A percentile compares a stretch with the other conserved stretches of the same genome.
Conservation (phyloP, 2,329 filamentous ascomycete genomes). For the Cladophialophora psammophila region DNA sequence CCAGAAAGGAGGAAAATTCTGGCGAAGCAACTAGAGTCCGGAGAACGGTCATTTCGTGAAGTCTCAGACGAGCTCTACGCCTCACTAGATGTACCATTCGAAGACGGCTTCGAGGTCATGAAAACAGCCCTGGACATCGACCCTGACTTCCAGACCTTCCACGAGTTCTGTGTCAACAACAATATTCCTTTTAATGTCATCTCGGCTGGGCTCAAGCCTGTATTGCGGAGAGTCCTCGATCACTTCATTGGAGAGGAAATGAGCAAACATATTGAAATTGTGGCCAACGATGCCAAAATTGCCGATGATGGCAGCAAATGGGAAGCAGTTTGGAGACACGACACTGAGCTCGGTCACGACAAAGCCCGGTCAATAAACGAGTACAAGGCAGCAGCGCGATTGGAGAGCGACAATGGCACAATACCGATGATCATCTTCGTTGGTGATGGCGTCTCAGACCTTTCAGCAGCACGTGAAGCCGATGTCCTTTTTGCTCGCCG, state of each 20-base stretch:
- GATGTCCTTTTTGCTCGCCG: conserved; percentile 72
- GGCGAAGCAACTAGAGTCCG: conserved; percentile 69
- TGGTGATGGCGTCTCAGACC: conserved; percentile 72
- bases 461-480: conserved; percentile 70
- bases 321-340: conserved; percentile 73
- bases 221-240: conserved; percentile 68
- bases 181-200: conserved; percentile 74
- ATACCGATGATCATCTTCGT: conserved; percentile 74
- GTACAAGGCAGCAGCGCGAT: conserved; percentile 62
- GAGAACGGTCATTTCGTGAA: conserved; percentile 71
- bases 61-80: conserved; percentile 77
- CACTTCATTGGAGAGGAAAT: conserved; percentile 69
- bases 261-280: conserved; percentile 68
- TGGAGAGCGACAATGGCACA: conserved; percentile 65
- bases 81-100: conserved; percentile 70
- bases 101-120: conserved; percentile 72
- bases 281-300: conserved; percentile 72
- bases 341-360: conserved; percentile 70
- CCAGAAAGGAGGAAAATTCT: conserved; percentile 62
- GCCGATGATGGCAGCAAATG: conserved; percentile 63
- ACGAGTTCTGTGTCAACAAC: conserved; percentile 69
- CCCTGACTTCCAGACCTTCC: conserved; percentile 68
- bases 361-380: conserved; percentile 71
- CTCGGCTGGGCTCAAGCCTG: conserved; percentile 71
- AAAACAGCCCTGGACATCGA: conserved; percentile 69